A percentile compares a stretch with the other conserved stretches of the same genome.
Evolutionary conservation across 108 stramenopile genomes (phyloP).

Genomic region (Nitzschia inconspicua): DNA sequence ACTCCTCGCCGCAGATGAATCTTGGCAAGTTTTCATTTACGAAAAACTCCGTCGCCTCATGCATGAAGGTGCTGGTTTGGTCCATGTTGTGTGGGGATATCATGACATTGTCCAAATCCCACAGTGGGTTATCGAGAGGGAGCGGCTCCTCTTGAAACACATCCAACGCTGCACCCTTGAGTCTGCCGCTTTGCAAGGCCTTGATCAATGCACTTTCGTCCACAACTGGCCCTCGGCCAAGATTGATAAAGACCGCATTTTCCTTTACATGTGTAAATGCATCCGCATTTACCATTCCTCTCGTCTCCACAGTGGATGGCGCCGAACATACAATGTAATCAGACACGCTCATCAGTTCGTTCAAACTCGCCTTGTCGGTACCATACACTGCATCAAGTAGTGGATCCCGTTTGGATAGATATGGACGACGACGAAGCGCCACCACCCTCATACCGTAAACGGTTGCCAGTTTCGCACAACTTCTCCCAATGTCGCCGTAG

Average conservation of each 20-base stretch:
- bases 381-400: conserved; percentile 51
- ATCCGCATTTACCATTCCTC: conserved; percentile 24
- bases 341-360: conserved; percentile 47
- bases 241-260: conserved; percentile 47
- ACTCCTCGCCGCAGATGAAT: conserved; percentile 55
- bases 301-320: conserved; percentile 41
- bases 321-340: conserved; percentile 51
- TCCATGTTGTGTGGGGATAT: conserved; percentile 66
- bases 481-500: conserved; percentile 86
- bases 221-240: conserved; percentile 48
- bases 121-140: conserved; percentile 31
- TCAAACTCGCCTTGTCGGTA: conserved; percentile 40
- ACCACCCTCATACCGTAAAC: conserved; percentile 83
- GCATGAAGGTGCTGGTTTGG: conserved; percentile 70
- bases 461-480: conserved; percentile 69
- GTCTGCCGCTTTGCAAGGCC: conserved; percentile 34
- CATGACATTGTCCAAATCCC: conserved; percentile 31
- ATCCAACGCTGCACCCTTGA: conserved; percentile 50
- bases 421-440: conserved; percentile 69
- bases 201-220: conserved; percentile 18
- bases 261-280: conserved; percentile 38
- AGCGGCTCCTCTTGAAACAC: conserved; percentile 48
- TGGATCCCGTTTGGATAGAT: conserved; percentile 37
- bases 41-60: conserved; percentile 75
- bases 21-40: conserved; percentile 66